Percentiles rank a stretch among this genome's conserved stretches.
Evolutionary conservation across 306 rosid genomes (phyloP).

Genomic region (Arachis stenosperma): DNA sequence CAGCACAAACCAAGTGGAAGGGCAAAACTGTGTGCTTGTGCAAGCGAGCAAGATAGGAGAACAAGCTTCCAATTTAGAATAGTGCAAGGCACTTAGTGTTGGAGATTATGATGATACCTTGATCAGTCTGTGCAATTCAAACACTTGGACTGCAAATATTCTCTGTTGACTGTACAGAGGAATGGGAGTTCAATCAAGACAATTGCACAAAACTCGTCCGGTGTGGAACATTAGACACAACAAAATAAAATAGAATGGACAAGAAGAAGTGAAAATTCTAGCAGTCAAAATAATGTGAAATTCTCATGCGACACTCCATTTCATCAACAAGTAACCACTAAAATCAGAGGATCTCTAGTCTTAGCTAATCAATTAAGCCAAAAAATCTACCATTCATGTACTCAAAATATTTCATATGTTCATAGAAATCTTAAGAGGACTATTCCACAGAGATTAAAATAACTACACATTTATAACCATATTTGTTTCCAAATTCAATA

Average conservation of each 20-base stretch:
- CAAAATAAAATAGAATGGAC: conserved; percentile 39
- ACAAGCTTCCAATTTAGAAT: conserved; percentile 21
- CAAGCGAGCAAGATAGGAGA: neutral
- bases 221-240: conserved; percentile 30
- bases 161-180: conserved; percentile 76
- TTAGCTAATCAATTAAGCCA: conserved; percentile 8
- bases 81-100: conserved; percentile 9
- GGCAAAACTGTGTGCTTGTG: conserved; percentile 16
- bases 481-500: conserved; percentile 6
- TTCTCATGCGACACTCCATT: too few species aligned
- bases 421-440: conserved; percentile 21
- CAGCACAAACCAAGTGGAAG: conserved; percentile 18
- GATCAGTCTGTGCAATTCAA: conserved; percentile 66
- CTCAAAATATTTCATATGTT: conserved; percentile 18
- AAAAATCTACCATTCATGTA: conserved; percentile 10
- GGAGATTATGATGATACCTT: conserved; percentile 50
- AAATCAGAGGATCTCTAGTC: conserved; percentile 22
- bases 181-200: conserved; percentile 56
- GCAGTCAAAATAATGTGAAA: too few species aligned
- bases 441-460: conserved; percentile 21
- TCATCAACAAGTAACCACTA: conserved; percentile 18
- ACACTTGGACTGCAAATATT: conserved; percentile 63
- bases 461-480: conserved; percentile 3
- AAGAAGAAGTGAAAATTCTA: neutral
- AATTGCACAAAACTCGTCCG: conserved; percentile 39